Percentiles rank a stretch among this genome's conserved stretches.
Conservation (phyloP, 495 filamentous ascomycete species). For the Neurospora discreta region DNA sequence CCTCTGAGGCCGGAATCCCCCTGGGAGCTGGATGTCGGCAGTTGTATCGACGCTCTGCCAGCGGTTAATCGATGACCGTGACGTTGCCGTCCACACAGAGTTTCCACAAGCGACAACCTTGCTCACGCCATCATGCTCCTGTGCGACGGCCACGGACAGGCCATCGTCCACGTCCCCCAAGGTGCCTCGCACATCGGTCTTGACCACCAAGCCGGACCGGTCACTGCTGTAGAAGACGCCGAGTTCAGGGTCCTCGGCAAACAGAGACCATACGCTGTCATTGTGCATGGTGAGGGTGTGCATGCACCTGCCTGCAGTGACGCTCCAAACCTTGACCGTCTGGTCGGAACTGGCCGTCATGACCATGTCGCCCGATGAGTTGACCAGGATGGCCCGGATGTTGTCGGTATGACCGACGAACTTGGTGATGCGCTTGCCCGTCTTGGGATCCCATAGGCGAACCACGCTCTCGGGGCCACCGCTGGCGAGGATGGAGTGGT, state of each 20-base stretch:
- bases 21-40: slow-evolving; percentile 37
- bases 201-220: slow-evolving; percentile 80
- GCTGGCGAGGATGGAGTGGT: slow-evolving; percentile 66
- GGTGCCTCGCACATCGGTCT: slow-evolving; percentile 74
- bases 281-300: slow-evolving; percentile 98
- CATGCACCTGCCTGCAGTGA: slow-evolving; percentile 89
- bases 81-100: slow-evolving; percentile 88
- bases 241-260: slow-evolving; percentile 74
- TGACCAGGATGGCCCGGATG: slow-evolving; percentile 81
- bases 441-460: slow-evolving; percentile 81
- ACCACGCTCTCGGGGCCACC: slow-evolving; percentile 93
- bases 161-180: slow-evolving; percentile 76
- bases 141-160: slow-evolving; percentile 72
- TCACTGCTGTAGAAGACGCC: slow-evolving; percentile 91
- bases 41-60: slow-evolving; percentile 83
- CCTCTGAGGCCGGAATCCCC: slow-evolving; percentile 45
- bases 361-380: slow-evolving; percentile 75
- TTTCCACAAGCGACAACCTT: slow-evolving; percentile 73
- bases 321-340: slow-evolving; percentile 95
- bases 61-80: slow-evolving; percentile 87
- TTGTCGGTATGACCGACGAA: slow-evolving; percentile 98
- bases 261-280: slow-evolving; percentile 94
- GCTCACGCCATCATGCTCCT: slow-evolving; percentile 82
- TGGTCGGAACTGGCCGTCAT: slow-evolving; percentile 94
- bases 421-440: slow-evolving; percentile 85